phyloP scores from a whole-genome alignment of 2,329 filamentous ascomycete genomes.

The Fusarium dimerum region DNA sequence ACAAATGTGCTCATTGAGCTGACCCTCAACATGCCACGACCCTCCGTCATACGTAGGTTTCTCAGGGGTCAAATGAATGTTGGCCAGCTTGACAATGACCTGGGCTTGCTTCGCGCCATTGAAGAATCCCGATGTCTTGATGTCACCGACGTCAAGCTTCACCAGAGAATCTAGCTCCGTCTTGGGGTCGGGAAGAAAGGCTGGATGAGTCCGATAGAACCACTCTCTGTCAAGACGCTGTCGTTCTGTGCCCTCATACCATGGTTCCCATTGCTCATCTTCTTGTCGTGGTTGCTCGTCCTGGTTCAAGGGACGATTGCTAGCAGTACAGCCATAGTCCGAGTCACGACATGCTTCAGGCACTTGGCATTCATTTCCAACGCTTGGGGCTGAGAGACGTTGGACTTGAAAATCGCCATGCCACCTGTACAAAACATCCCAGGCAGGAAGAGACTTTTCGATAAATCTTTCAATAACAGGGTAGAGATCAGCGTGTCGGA shows the following conservation, averaged over 20 bases:
- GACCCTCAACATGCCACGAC: constrained; percentile 57
- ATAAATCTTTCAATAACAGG: constrained; percentile 43
- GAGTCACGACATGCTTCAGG: constrained; percentile 15
- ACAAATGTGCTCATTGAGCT: constrained; percentile 63
- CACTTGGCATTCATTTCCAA: constrained; percentile 17
- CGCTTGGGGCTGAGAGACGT: constrained; percentile 23
- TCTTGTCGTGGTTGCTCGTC: constrained; percentile 25
- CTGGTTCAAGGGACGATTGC: constrained; percentile 14
- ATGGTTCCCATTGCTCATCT: constrained; percentile 10
- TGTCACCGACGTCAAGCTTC: constrained; percentile 18
- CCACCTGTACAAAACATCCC: constrained; percentile 43
- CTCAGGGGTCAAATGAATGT: constrained; percentile 61
- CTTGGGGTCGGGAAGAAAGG: constrained; percentile 7
- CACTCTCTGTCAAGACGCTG: constrained; percentile 28
- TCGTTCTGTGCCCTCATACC: constrained; percentile 23
- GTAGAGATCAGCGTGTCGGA: constrained; percentile 40
- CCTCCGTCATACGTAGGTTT: constrained; percentile 55
- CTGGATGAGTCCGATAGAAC: constrained; percentile 30
- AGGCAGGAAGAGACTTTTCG: constrained; percentile 44
- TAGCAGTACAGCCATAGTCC: not conserved
- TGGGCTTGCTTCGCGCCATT: constrained; percentile 46
- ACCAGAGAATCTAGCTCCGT: constrained; percentile 1
- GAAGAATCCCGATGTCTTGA: constrained; percentile 32
- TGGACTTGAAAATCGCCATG: constrained; percentile 26
- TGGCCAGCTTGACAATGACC: constrained; percentile 64